Evolutionary conservation across 306 rosid genomes (phyloP), one percentile per base, ranked within the genome.

Genomic region (Ormosia emarginata): DNA sequence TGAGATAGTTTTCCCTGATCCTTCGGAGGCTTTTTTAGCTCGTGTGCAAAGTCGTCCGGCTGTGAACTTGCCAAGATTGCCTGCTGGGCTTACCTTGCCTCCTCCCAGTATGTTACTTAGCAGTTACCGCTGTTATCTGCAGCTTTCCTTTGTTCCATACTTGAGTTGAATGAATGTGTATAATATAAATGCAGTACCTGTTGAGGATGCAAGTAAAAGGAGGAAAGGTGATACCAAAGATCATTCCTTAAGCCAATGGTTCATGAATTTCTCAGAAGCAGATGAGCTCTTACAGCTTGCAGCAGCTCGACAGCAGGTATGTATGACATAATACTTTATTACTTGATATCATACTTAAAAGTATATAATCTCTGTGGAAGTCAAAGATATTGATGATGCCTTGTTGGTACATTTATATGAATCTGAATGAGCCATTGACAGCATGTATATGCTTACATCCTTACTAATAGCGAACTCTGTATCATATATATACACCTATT

Each of bases 241-340:
- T 85, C 90, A 87, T 87, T 68, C 91, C 61, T 84, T 92, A 62
- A 79, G 75, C 87, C 94, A 90, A 73, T 89, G 91, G 96, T 91
- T 92, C 85, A 78, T 62, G 74, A 90, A 90, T 81, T 91, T 90
- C 86, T 94, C 94, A 29, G 97, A 91, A 90, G 93, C 92, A 81
- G 98, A 94, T 86, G 95, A 91, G 73, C 90, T 94, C 18, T 83
- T 90, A 72, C 93, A 89, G 89, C 93, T 91, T 81, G 97, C 94
- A 43, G 92, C 97, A 79, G 96, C 94, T 85, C 92, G 89, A 34
- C 94, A 91, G 73, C 96, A 91, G 96, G 98, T 91, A 71, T 24
- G 36, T 61, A 15, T 71, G 71, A 63, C 47, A 76, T 46, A 32
- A 64, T 59, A 43, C 40, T 62, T 36, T 67, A 18, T 61, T 59